Conservation (phyloP, 306 rosid species). For the Malus orientalis region DNA sequence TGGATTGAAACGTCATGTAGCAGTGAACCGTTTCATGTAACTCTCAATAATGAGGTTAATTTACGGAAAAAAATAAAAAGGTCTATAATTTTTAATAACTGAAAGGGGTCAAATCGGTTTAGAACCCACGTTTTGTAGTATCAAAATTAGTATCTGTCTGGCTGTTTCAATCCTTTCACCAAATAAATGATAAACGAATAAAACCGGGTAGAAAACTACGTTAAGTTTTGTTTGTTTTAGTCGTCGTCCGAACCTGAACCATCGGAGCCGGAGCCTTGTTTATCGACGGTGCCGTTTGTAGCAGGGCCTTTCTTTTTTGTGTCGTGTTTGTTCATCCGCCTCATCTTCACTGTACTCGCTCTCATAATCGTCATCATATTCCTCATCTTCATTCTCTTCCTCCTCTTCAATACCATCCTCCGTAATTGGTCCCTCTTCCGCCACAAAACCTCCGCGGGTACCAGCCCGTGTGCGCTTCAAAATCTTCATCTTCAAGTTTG, state of each 20-base stretch:
- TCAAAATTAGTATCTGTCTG: background rate
- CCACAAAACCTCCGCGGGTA: constrained; percentile 46
- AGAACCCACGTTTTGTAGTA: background rate
- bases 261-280: constrained; percentile 20
- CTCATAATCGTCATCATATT: constrained; percentile 53
- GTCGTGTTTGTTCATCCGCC: constrained; percentile 33
- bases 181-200: background rate
- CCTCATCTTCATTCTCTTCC: constrained; percentile 55
- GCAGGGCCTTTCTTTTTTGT: constrained; percentile 28
- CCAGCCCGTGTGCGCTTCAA: constrained; percentile 96
- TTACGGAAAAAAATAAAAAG: background rate
- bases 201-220: background rate
- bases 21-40: no score
- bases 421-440: constrained; percentile 38
- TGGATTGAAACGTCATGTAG: no score
- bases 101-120: background rate
- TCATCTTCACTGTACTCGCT: constrained; percentile 60
- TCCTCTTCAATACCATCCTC: constrained; percentile 60
- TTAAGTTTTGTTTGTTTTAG: background rate
- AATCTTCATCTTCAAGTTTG: constrained; percentile 62
- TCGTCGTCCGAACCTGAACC: constrained; percentile 46
- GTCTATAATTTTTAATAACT: background rate
- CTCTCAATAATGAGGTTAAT: no score
- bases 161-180: constrained; percentile 16
- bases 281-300: constrained; percentile 31